Base-by-base conservation (phyloP, 306 rosid genomes). In the Prunus armeniaca region DNA sequence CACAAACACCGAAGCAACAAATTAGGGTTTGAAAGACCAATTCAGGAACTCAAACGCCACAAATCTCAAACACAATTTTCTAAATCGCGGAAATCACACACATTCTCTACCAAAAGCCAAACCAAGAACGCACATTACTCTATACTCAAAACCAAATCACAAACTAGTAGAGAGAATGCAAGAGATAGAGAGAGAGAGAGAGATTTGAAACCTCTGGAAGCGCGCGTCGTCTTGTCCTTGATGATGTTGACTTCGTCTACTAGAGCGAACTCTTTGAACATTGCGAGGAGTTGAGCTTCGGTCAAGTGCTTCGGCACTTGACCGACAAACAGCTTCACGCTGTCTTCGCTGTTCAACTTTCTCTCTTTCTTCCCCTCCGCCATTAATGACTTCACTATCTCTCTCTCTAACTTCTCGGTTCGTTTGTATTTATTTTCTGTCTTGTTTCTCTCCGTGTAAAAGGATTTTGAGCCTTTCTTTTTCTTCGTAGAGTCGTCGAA, bases 161-260 rank as follows among this genome's bases (percentile, higher is more conserved):
- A 20, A 65, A 63, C 62, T 32, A 76, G n/a, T 10, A 25, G 32
- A 43, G 74, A 78, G 28, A 30, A 34, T 34, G 47, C 22, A 5
- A 19, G 61, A 4, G 22, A 52, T 22, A 2, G 15, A 67, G 5
- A 50, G 55, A 50, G 20, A 54, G 67, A 43, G 70, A 19, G 46
- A 75, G 46, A 50, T 27, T 8, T 13, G 18, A 38, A 69, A 95
- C 97, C 99, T 92, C 99, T 82, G 3, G 99, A 96, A 72, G 93
- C 89, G 69, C 96, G 96, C 45, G 97, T 96, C 27, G 85, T 78
- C 82, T 91, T 96, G 89, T 96, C 99, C 81, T 90, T 96, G 93
- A 96, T 96, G 88, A 96, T 83, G 91, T 92, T 96, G 97, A 96
- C 97, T 80, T 96, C 93, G 79, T 96, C 98, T 25, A 96, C 97